Base-by-base conservation (phyloP, 1,284 basidiomycete species). In the Melampsora occidentalis region DNA sequence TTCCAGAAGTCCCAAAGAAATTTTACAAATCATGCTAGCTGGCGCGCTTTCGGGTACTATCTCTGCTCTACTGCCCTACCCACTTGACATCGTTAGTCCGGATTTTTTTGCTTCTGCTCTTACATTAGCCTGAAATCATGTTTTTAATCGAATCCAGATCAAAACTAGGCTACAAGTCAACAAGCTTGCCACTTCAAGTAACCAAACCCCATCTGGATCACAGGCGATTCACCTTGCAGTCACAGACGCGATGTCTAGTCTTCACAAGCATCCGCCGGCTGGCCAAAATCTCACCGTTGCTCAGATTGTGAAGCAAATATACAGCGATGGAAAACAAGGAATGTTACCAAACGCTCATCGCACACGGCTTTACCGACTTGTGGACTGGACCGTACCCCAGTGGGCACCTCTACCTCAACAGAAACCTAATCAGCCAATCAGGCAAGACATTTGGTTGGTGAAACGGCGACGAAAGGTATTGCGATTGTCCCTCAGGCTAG, bases 51-150 rank as follows among this genome's bases (percentile, higher is more conserved):
- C 81, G 1, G 81, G 81, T 28, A 78, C 77, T 3, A 48, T 82
- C 12, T 78, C 77, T 39, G 81, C 80, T 33, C 48, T 82, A 49
- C 59, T 82, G 18, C 80, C 81, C 0, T 82, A 82, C 69, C 81
- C 81, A 79, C 79, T 59, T 67, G 80, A 77, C 46, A 35, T 71
- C 33, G 57, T 72, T n/a, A 59, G 71, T 18, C 16, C 25, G 20
- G n/a, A 3, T 3, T 46, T 46, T 25, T 71, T 4, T n/a, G 18
- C 33, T 67, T 25, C 33, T 10, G 33, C 25, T 31, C 18, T 5
- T 4, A 46, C n/a, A 33, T 51, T 53, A 5, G 18, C 10, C 31
- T 28, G 35, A 72, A 64, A 46, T 46, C 14, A 46, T 14, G 12
- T 14, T 46, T 46, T 14, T 28, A 10, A 46, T 46, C 14, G 42